These are phyloP conservation scores for Ceratobasidium sp. DNA, from an alignment of 1,284 basidiomycete genomes.

Conservation along the genomic window DNA sequence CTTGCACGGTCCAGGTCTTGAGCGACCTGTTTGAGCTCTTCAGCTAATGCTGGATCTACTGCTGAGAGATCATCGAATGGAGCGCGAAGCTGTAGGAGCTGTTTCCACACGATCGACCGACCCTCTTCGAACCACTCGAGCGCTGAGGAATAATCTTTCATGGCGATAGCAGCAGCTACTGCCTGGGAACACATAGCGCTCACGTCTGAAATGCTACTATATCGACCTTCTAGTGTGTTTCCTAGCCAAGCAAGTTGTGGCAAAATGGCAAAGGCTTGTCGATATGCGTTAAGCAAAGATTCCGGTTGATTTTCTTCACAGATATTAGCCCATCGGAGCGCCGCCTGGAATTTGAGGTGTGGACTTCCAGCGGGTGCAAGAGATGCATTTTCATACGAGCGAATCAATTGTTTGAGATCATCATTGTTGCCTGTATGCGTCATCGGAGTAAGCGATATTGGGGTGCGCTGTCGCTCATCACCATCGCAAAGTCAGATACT, in stretches of 20 bases:
- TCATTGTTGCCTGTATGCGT: too few species aligned
- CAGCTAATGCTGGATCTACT: background rate
- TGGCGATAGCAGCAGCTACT: background rate
- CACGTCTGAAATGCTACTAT: background rate
- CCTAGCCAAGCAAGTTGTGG: conserved; percentile 22
- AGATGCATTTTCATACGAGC: too few species aligned
- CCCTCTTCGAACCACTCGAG: conserved; percentile 55
- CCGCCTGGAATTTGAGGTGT: background rate
- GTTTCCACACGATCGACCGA: conserved; percentile 40
- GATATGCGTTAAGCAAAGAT: conserved; percentile 21
- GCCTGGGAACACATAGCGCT: background rate
- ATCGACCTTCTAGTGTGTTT: background rate
- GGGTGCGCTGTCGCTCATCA: too few species aligned
- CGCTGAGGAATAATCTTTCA: conserved; percentile 37
- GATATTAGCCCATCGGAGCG: background rate
- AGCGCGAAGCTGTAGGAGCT: background rate
- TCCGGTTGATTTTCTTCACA: background rate
- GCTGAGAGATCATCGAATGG: background rate
- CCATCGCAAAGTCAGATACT: too few species aligned
- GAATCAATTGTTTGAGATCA: too few species aligned
- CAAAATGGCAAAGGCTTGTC: background rate
- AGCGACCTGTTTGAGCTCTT: background rate
- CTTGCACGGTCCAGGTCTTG: background rate
- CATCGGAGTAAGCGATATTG: too few species aligned
- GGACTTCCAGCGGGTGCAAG: too few species aligned